These are phyloP conservation scores for Pichia terricola DNA, from an alignment of 1,139 yeast species.

Conservation along the genomic window DNA sequence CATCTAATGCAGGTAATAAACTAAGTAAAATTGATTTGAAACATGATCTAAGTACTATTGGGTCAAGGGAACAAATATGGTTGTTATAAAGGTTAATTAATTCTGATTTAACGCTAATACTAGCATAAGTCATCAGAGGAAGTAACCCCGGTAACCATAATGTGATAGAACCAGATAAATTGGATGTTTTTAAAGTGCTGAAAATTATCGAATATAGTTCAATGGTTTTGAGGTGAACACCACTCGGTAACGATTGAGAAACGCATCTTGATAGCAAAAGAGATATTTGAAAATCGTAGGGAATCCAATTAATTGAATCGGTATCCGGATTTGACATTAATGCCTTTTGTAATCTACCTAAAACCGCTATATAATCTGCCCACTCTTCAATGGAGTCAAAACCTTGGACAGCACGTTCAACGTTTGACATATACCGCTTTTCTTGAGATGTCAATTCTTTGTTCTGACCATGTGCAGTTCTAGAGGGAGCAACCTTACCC, in stretches of 20 bases:
- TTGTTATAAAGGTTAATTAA: slow-evolving; percentile 52
- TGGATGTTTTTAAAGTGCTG: slow-evolving; percentile 42
- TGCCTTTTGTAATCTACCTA: slow-evolving; percentile 69
- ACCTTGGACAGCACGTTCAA: slow-evolving; percentile 66
- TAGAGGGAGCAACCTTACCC: slow-evolving; percentile 4
- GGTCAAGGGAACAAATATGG: slow-evolving; percentile 45
- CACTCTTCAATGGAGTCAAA: slow-evolving; percentile 83
- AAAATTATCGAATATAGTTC: slow-evolving; percentile 69
- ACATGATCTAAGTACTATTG: slow-evolving; percentile 39
- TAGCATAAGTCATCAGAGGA: slow-evolving; percentile 79
- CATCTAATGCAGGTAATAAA: slow-evolving; percentile 82
- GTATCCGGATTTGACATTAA: slow-evolving; percentile 35
- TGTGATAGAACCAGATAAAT: slow-evolving; percentile 41
- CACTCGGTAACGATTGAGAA: slow-evolving; percentile 77
- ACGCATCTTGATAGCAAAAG: slow-evolving; percentile 54
- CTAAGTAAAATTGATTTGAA: slow-evolving; percentile 66
- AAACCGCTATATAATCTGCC: slow-evolving; percentile 96
- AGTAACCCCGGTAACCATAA: slow-evolving; percentile 87
- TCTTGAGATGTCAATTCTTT: slow-evolving; percentile 41
- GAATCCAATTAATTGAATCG: slow-evolving; percentile 35
- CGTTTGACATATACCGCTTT: slow-evolving; percentile 53
- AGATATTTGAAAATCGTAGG: slow-evolving; percentile 43
- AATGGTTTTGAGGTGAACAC: slow-evolving; percentile 85
- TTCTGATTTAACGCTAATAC: slow-evolving; percentile 77
- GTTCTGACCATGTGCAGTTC: slow-evolving; percentile 13